These are phyloP conservation scores for Podila epigama DNA, from an alignment of 192 early-diverging fungal genomes.

Conservation along the genomic window DNA sequence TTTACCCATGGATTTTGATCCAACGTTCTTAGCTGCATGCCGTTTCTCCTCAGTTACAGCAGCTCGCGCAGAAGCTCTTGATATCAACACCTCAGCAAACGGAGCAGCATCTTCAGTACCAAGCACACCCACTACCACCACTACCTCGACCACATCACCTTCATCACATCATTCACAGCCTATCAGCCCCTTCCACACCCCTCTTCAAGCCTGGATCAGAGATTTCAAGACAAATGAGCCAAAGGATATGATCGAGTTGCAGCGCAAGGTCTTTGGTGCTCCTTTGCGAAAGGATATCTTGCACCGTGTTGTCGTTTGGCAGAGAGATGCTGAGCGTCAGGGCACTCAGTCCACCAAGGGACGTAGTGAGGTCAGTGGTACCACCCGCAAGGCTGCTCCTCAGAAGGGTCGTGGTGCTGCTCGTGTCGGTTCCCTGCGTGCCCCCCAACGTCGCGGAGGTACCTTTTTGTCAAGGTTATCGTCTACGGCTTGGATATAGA, in stretches of 20 bases:
- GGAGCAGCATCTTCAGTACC: constrained; percentile 2
- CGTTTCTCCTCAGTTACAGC: constrained; percentile 39
- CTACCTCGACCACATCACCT: background rate
- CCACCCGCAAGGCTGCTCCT: constrained; percentile 79
- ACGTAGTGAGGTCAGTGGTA: constrained; percentile 85
- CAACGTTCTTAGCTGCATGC: constrained; percentile 1
- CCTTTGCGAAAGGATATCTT: constrained; percentile 83
- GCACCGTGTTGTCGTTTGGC: constrained; percentile 86
- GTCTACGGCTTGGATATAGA: background rate
- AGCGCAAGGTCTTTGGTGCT: constrained; percentile 77
- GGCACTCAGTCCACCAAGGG: constrained; percentile 87
- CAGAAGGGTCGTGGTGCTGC: constrained; percentile 96
- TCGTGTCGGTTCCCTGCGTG: constrained; percentile 83
- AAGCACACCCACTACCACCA: background rate
- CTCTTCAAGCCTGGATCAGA: constrained; percentile 77
- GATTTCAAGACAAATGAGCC: constrained; percentile 79
- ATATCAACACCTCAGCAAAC: background rate
- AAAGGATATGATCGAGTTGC: constrained; percentile 74
- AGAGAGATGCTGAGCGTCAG: constrained; percentile 78
- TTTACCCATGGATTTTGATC: background rate
- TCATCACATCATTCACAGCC: constrained; percentile 3
- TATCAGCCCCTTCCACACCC: constrained; percentile 38
- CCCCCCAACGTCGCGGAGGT: constrained; percentile 91
- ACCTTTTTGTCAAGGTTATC: constrained; percentile 1
- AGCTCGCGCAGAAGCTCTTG: constrained; percentile 26